These are phyloP conservation scores for Oryza meridionalis DNA, from an alignment of 176 grass and related monocot genomes.

Conservation along the genomic window DNA sequence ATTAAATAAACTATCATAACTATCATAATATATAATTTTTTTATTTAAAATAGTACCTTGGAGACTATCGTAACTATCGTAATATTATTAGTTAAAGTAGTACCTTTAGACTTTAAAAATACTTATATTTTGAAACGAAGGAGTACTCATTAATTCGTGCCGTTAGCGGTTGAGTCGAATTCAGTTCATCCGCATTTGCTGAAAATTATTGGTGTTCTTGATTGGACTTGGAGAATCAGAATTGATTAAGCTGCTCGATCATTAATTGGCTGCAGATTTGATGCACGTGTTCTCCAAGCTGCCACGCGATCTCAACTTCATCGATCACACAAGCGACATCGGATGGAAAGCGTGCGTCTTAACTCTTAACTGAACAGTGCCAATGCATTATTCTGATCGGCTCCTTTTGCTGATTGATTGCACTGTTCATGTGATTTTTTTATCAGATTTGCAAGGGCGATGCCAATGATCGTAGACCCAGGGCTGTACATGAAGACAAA, in stretches of 20 bases:
- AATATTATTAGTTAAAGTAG: too few species aligned
- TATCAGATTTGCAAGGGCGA: constrained; percentile 73
- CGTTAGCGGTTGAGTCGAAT: background rate
- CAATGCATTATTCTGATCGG: background rate
- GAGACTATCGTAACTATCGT: too few species aligned
- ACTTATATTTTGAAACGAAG: too few species aligned
- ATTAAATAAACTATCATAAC: too few species aligned
- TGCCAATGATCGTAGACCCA: constrained; percentile 84
- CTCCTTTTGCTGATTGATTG: background rate
- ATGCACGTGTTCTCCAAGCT: constrained; percentile 79
- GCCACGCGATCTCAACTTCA: constrained; percentile 92
- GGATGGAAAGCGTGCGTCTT: constrained; percentile 77
- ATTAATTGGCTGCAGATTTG: constrained; percentile 48
- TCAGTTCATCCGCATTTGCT: background rate
- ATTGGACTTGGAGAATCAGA: too few species aligned
- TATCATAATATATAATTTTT: too few species aligned
- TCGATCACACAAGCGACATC: constrained; percentile 85
- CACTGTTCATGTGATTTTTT: background rate
- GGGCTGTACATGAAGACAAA: constrained; percentile 74
- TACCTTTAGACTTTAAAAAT: too few species aligned
- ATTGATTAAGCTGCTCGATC: background rate
- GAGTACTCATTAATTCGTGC: background rate
- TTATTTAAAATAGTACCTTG: too few species aligned
- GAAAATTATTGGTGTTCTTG: background rate
- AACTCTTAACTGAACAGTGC: background rate